Conservation (phyloP, 352 stramenopile species). For the Aphanomyces invadans region DNA sequence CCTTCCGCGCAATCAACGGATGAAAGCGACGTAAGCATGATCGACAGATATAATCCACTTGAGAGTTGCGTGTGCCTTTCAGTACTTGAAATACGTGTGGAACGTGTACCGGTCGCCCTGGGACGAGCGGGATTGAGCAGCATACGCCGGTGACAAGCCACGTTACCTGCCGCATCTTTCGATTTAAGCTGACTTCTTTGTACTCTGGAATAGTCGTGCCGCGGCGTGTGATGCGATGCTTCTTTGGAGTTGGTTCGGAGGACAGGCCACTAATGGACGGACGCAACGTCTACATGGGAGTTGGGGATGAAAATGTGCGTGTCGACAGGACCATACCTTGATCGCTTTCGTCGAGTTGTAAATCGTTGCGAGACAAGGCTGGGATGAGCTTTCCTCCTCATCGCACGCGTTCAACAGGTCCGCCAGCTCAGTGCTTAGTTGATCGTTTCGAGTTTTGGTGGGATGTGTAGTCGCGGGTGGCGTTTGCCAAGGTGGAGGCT, state of each 20-base stretch:
- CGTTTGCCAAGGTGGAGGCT: not conserved
- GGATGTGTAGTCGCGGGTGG: not conserved
- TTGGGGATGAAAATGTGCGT: no score
- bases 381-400: not conserved
- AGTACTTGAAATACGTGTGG: constrained; percentile 4
- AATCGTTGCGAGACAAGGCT: not conserved
- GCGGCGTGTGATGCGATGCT: not conserved
- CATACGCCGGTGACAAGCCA: not conserved
- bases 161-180: constrained; percentile 1
- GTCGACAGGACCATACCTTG: no score
- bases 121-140: not conserved
- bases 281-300: not conserved
- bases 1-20: constrained; percentile 71
- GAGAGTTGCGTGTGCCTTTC: no score
- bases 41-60: no score
- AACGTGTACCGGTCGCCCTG: constrained; percentile 1
- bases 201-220: not conserved
- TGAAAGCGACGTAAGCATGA: constrained; percentile 22
- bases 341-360: not conserved
- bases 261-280: not conserved
- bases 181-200: not conserved
- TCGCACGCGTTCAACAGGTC: not conserved
- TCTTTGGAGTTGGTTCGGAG: not conserved
- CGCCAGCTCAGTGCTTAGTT: not conserved
- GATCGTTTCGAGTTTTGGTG: not conserved